A percentile compares a stretch with the other conserved stretches of the same genome.
Evolutionary conservation across 2,329 filamentous ascomycete species (phyloP).

Genomic region (Bipolaris cookei): DNA sequence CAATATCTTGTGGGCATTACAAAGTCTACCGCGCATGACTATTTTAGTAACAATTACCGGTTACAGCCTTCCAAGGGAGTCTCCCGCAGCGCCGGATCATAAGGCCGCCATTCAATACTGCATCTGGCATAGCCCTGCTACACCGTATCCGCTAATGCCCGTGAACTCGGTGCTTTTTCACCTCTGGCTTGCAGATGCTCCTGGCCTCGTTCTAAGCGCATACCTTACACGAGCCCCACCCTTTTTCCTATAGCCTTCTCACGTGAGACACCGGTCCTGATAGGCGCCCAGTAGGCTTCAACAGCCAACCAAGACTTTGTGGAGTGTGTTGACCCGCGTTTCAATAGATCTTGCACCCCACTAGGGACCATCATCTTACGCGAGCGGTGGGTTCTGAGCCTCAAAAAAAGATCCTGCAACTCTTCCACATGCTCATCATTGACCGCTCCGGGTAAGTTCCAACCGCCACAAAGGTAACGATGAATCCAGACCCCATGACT

Average conservation of each 20-base stretch:
- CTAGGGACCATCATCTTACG: slow-evolving; percentile 9
- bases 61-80: neutral
- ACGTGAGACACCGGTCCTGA: neutral
- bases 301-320: slow-evolving; percentile 4
- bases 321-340: slow-evolving; percentile 12
- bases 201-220: neutral
- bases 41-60: slow-evolving; percentile 3
- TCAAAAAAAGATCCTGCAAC: slow-evolving; percentile 1
- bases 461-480: slow-evolving; percentile 3
- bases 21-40: slow-evolving; percentile 3
- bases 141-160: slow-evolving; percentile 2
- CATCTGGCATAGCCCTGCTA: slow-evolving; percentile 2
- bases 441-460: slow-evolving; percentile 7
- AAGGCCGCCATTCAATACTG: neutral
- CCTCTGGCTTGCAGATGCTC: neutral
- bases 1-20: neutral
- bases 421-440: slow-evolving; percentile 5
- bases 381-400: slow-evolving; percentile 8
- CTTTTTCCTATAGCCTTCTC: neutral
- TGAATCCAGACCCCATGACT: neutral
- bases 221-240: slow-evolving; percentile 4
- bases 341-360: slow-evolving; percentile 19
- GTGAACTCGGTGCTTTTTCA: slow-evolving; percentile 8
- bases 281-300: slow-evolving; percentile 7
- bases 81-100: neutral